Evolutionary conservation across 2,329 filamentous ascomycete species (phyloP), one percentile per base, ranked within the genome.

Genomic region (Ophiobolus disseminans): DNA sequence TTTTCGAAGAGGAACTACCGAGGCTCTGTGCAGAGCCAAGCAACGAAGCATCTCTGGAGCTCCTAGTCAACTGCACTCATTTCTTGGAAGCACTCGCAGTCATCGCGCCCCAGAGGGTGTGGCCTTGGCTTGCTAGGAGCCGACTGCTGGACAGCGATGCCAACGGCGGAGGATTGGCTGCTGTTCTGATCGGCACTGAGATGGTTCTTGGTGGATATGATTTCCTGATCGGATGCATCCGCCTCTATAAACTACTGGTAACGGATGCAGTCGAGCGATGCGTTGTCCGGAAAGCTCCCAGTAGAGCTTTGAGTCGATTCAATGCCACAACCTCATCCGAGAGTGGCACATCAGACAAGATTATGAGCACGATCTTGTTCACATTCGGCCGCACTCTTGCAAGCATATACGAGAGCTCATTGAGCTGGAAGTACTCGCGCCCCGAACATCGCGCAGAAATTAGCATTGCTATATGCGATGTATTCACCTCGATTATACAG

Each of bases 91-190:
- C 87, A 2, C 76, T 95, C 14, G 73, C 94, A 20, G 80, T 82
- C 8, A 61, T 88, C n/a, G 84, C 88, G 41, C 93, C 94, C 0
- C 89, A 88, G 47, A 82, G 92, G 50, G 86, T 96, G 5, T 97
- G 94, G 92, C 91, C 93, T 3, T 90, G 93, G 69, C 82, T 99
- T 62, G 85, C 87, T 3, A 86, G 90, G 48, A 95, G 90, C 69
- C 85, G 87, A 54, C 78, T 99, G 14, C 79, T 99, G 36, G 88
- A 89, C 59, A 83, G 86, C 5, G 87, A 91, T 58, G 86, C 89
- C 8, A 87, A 86, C 54, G 86, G 86, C 11, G 90, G 91, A 9
- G 86, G 88, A 52, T 81, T 99, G 52, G 84, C 87, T 30, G 85
- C 85, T 40, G 86, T 97, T 41, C 83, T 95, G 2, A 89, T 89